Evolutionary conservation across 2,329 filamentous ascomycete genomes (phyloP).

Genomic region (Venturia effusa): DNA sequence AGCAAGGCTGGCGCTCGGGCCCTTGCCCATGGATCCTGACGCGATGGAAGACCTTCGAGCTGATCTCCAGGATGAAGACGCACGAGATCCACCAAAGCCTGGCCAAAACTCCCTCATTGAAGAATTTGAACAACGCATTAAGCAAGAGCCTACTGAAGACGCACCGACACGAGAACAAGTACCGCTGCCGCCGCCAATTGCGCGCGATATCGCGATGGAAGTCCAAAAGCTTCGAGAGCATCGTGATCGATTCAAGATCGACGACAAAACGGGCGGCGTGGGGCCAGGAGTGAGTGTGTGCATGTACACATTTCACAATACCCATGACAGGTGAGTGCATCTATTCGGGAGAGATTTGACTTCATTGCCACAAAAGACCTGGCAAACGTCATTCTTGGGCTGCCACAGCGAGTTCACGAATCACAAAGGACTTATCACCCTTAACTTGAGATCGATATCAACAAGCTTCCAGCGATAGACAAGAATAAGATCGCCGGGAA

Average conservation of each 20-base stretch:
- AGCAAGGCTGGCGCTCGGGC: slow-evolving; percentile 62
- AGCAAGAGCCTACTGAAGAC: slow-evolving; percentile 81
- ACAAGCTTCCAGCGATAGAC: too few species aligned
- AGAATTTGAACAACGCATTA: slow-evolving; percentile 78
- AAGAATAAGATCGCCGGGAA: too few species aligned
- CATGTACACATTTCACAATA: slow-evolving; percentile 99
- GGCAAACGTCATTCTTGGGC: background rate
- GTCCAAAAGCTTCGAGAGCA: slow-evolving; percentile 91
- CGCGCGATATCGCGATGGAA: slow-evolving; percentile 85
- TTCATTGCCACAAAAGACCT: background rate
- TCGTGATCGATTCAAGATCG: slow-evolving; percentile 81
- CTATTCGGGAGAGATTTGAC: background rate
- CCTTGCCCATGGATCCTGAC: slow-evolving; percentile 72
- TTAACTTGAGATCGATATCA: too few species aligned
- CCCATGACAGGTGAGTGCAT: slow-evolving; percentile 65
- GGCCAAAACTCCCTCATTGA: slow-evolving; percentile 70
- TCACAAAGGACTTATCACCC: too few species aligned
- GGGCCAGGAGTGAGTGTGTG: slow-evolving; percentile 78
- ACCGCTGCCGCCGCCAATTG: slow-evolving; percentile 77
- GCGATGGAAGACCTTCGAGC: slow-evolving; percentile 76
- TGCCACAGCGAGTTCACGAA: too few species aligned
- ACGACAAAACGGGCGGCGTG: slow-evolving; percentile 70
- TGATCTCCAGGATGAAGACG: slow-evolving; percentile 77
- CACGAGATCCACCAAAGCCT: slow-evolving; percentile 57
- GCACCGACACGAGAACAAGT: slow-evolving; percentile 67